A percentile compares a stretch with the other conserved stretches of the same genome.
phyloP scores from a whole-genome alignment of 2,329 filamentous ascomycete genomes.

The Aspergillus fijiensis region DNA sequence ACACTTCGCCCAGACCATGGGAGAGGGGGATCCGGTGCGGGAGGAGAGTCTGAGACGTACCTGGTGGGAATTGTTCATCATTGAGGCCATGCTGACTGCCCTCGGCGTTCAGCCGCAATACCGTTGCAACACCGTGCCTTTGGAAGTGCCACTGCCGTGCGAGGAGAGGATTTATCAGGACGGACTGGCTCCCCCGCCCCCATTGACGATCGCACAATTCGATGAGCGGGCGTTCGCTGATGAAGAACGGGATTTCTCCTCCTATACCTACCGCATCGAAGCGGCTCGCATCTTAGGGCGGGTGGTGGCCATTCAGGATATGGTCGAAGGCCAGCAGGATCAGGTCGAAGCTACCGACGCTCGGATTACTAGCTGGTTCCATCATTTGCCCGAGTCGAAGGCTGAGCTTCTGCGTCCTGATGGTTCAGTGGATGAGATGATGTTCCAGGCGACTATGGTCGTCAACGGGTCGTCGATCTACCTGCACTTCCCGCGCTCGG shows the following conservation, averaged over 20 bases:
- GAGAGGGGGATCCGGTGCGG: slow-evolving; percentile 63
- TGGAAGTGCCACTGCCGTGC: slow-evolving; percentile 73
- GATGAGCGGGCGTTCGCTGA: slow-evolving; percentile 74
- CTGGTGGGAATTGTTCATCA: slow-evolving; percentile 85
- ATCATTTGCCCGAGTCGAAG: slow-evolving; percentile 74
- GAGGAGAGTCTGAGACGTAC: slow-evolving; percentile 85
- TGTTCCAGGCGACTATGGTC: slow-evolving; percentile 89
- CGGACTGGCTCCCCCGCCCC: slow-evolving; percentile 56
- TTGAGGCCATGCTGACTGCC: slow-evolving; percentile 80
- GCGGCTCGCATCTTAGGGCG: slow-evolving; percentile 75
- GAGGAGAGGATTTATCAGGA: slow-evolving; percentile 67
- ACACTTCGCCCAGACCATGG: slow-evolving; percentile 64
- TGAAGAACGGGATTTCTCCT: slow-evolving; percentile 69
- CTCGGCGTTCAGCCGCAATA: slow-evolving; percentile 53
- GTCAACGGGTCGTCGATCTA: slow-evolving; percentile 63
- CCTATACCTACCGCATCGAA: slow-evolving; percentile 80
- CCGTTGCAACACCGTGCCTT: slow-evolving; percentile 68
- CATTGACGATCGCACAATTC: slow-evolving; percentile 69
- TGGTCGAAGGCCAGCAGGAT: slow-evolving; percentile 47
- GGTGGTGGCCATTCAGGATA: slow-evolving; percentile 57
- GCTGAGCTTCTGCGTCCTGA: slow-evolving; percentile 66
- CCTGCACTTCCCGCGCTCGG: slow-evolving; percentile 75
- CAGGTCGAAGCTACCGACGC: slow-evolving; percentile 61
- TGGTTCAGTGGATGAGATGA: slow-evolving; percentile 78
- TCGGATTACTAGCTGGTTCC: slow-evolving; percentile 69